These are phyloP conservation scores for Puccinellia tenuiflora DNA, from an alignment of 176 grass and related monocot genomes.

Conservation along the genomic window DNA sequence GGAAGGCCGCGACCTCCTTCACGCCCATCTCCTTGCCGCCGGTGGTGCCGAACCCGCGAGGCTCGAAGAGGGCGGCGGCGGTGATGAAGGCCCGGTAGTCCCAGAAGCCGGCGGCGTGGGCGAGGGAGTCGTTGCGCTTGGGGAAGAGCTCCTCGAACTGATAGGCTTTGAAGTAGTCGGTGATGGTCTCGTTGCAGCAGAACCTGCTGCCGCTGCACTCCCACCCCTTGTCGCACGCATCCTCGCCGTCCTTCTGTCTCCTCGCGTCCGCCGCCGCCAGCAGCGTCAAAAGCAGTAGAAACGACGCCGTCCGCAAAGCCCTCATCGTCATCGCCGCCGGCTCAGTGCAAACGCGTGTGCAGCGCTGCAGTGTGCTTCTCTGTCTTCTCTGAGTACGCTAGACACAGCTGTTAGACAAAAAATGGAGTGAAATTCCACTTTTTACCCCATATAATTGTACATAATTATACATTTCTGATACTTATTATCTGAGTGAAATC, in stretches of 20 bases:
- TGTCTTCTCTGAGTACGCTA: too few relatives aligned
- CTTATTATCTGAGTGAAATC: too few relatives aligned
- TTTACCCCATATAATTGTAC: too few relatives aligned
- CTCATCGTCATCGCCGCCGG: slow-evolving; percentile 2
- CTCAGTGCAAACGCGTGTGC: background rate
- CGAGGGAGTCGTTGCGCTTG: slow-evolving; percentile 52
- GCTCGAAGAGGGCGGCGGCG: slow-evolving; percentile 60
- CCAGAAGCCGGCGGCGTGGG: slow-evolving; percentile 78
- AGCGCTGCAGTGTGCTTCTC: too few relatives aligned
- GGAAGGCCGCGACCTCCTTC: slow-evolving; percentile 89
- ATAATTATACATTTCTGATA: too few relatives aligned
- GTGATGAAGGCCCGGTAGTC: slow-evolving; percentile 73
- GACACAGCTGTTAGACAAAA: too few relatives aligned
- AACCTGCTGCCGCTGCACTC: slow-evolving; percentile 75
- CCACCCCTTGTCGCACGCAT: slow-evolving; percentile 77
- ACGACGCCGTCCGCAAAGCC: background rate
- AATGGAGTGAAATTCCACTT: too few relatives aligned
- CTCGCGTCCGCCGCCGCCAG: slow-evolving; percentile 5
- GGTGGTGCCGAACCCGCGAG: slow-evolving; percentile 79
- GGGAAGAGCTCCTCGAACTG: slow-evolving; percentile 90
- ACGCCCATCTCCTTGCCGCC: slow-evolving; percentile 54
- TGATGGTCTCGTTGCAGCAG: slow-evolving; percentile 85
- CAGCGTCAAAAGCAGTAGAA: slow-evolving; percentile 19
- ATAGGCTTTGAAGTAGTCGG: slow-evolving; percentile 73
- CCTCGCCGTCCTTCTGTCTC: slow-evolving; percentile 25